Percentiles rank a stretch among this genome's conserved stretches.
phyloP scores from a whole-genome alignment of 148 eudicot genomes.

The Silene uniflora region DNA sequence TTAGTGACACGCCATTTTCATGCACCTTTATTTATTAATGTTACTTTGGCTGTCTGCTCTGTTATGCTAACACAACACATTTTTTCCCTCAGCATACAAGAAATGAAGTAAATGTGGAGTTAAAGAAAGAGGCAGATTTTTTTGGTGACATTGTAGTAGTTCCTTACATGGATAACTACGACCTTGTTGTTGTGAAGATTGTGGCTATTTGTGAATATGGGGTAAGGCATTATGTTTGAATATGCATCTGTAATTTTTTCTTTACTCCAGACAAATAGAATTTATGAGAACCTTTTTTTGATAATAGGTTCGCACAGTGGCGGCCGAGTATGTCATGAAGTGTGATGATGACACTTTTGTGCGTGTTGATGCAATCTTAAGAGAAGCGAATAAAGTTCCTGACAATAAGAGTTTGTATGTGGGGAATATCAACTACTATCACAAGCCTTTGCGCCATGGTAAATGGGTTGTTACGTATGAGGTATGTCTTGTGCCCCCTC shows the following conservation, averaged over 20 bases:
- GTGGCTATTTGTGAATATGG: constrained; percentile 92
- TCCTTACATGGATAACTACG: constrained; percentile 85
- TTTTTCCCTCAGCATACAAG: constrained; percentile 48
- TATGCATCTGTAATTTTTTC: background rate
- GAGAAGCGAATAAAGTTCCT: constrained; percentile 55
- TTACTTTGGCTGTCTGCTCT: background rate
- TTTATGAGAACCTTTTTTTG: background rate
- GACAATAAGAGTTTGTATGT: constrained; percentile 62
- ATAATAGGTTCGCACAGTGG: constrained; percentile 58
- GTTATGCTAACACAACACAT: constrained; percentile 9
- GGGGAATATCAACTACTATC: constrained; percentile 83
- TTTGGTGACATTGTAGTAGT: constrained; percentile 84
- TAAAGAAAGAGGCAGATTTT: constrained; percentile 83
- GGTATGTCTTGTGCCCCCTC: constrained; percentile 36
- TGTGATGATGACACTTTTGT: constrained; percentile 96
- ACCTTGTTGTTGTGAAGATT: constrained; percentile 86
- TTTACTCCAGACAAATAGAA: background rate
- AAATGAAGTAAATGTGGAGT: constrained; percentile 65
- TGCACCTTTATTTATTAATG: background rate
- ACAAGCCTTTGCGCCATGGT: constrained; percentile 80
- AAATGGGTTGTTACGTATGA: constrained; percentile 99
- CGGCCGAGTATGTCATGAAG: constrained; percentile 89
- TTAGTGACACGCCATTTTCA: constrained; percentile 28
- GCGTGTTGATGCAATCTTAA: constrained; percentile 63
- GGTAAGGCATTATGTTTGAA: constrained; percentile 33